Percentiles rank a stretch among this genome's conserved stretches.
phyloP scores from a whole-genome alignment of 495 filamentous ascomycete species.

The Oidiodendron maius region DNA sequence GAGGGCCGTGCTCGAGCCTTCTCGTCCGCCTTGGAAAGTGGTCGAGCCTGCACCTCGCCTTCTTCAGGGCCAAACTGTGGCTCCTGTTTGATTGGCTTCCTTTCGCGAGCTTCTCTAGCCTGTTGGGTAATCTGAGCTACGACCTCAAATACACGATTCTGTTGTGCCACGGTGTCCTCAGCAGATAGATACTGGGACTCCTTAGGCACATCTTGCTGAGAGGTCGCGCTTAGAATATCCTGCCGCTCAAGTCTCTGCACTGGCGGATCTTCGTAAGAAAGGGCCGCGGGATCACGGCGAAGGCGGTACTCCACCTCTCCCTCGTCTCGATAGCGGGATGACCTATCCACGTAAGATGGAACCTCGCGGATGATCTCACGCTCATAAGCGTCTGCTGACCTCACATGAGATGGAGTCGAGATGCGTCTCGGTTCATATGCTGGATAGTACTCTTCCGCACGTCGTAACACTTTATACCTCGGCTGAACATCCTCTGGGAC shows the following conservation, averaged over 20 bases:
- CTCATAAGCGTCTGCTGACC: conserved; percentile 2
- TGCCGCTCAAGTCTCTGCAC: conserved; percentile 6
- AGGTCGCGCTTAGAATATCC: neutral
- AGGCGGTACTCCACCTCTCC: conserved; percentile 12
- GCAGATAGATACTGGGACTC: neutral
- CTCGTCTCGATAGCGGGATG: conserved; percentile 10
- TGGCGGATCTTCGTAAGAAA: conserved; percentile 7
- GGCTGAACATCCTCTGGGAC: neutral
- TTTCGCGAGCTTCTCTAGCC: conserved; percentile 15
- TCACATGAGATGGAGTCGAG: conserved; percentile 1
- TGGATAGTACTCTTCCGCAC: conserved; percentile 1
- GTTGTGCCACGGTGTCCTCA: conserved; percentile 9
- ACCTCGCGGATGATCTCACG: conserved; percentile 12
- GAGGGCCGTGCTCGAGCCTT: conserved; percentile 1
- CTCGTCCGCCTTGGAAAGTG: conserved; percentile 8
- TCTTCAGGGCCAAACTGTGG: conserved; percentile 24
- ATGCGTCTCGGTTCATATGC: conserved; percentile 1
- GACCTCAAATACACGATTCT: conserved; percentile 17
- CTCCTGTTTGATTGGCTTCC: conserved; percentile 11
- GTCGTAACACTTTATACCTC: conserved; percentile 1
- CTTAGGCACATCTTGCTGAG: neutral
- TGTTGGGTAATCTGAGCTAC: conserved; percentile 18
- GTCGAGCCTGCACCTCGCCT: conserved; percentile 19
- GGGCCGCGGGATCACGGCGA: conserved; percentile 3
- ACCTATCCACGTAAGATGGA: conserved; percentile 6